Conservation (phyloP, 805 yeast species). For the Hanseniaspora taiwanica region DNA sequence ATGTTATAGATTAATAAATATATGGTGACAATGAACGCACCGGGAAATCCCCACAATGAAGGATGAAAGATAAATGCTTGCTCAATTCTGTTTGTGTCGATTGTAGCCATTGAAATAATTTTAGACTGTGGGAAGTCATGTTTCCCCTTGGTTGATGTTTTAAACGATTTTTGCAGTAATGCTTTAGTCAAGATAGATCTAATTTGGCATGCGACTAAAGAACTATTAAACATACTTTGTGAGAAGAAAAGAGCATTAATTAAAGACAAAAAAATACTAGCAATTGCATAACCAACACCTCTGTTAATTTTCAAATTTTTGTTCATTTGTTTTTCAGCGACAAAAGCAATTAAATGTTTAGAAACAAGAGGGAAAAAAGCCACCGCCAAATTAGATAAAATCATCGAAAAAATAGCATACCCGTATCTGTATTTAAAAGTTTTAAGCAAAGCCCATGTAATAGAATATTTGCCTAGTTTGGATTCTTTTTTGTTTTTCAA, state of each 20-base stretch:
- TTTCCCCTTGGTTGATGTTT: conserved; percentile 38
- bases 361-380: conserved; percentile 44
- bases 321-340: conserved; percentile 29
- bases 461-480: conserved; percentile 26
- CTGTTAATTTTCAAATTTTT: conserved; percentile 30
- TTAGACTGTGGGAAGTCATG: conserved; percentile 44
- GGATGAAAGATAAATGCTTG: conserved; percentile 51
- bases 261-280: conserved; percentile 33
- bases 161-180: conserved; percentile 49
- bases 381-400: conserved; percentile 33
- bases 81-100: conserved; percentile 66
- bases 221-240: conserved; percentile 37
- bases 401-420: conserved; percentile 29
- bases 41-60: conserved; percentile 36
- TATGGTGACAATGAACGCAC: conserved; percentile 42
- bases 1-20: conserved; percentile 46
- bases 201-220: conserved; percentile 52
- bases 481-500: conserved; percentile 21
- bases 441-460: conserved; percentile 33
- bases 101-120: conserved; percentile 61
- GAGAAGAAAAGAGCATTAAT: conserved; percentile 30
- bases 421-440: conserved; percentile 37
- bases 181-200: conserved; percentile 56
- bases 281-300: conserved; percentile 52
- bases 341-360: conserved; percentile 40